Conservation (phyloP, 768 basidiomycete genomes). For the Lentinula edodes region DNA sequence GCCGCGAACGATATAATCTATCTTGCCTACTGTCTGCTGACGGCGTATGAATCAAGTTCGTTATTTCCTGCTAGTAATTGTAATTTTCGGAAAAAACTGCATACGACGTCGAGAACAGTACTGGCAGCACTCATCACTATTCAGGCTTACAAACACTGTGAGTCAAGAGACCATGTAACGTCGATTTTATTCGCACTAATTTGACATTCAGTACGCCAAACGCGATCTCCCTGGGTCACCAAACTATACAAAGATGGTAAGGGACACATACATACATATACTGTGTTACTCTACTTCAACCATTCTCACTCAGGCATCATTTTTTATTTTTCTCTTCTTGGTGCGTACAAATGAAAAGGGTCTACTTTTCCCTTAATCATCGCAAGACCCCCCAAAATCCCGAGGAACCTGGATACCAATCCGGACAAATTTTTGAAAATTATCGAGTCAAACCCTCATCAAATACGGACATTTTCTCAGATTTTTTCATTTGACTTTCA, state of each 20-base stretch:
- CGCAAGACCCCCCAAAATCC: too few relatives aligned
- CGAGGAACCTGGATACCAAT: too few relatives aligned
- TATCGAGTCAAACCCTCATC: too few relatives aligned
- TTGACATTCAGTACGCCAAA: slow-evolving; percentile 24
- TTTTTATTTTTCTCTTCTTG: slow-evolving; percentile 34
- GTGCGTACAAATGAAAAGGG: slow-evolving; percentile 17
- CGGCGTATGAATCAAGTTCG: neutral
- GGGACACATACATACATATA: neutral
- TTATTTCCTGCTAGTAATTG: neutral
- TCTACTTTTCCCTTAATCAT: too few relatives aligned
- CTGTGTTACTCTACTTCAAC: neutral
- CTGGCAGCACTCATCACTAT: slow-evolving; percentile 27
- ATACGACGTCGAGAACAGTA: neutral
- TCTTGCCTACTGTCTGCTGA: neutral
- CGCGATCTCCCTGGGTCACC: slow-evolving; percentile 28
- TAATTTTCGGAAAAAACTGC: neutral
- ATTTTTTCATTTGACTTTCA: too few relatives aligned
- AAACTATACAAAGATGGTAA: slow-evolving; percentile 36
- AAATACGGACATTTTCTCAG: too few relatives aligned
- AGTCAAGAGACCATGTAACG: slow-evolving; percentile 9
- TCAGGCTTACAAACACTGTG: slow-evolving; percentile 32
- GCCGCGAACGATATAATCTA: neutral
- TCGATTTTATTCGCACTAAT: neutral
- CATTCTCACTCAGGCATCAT: slow-evolving; percentile 23
- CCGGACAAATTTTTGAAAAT: too few relatives aligned